Evolutionary conservation across 208 protist genomes (phyloP), one percentile per base, ranked within the genome.

Genomic region (Giardia muris): DNA sequence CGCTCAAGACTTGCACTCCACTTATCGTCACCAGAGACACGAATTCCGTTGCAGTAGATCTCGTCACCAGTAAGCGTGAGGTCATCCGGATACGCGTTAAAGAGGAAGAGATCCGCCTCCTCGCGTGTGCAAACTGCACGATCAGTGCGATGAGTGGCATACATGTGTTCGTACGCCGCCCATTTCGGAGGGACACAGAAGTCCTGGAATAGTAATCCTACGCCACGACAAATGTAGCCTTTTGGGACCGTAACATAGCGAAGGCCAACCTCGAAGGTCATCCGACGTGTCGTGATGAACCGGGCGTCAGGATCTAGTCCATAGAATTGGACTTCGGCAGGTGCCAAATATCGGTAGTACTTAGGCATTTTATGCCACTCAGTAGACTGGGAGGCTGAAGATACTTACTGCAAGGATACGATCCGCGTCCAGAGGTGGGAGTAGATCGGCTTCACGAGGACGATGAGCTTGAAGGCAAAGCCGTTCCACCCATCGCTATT

Each of bases 361-460:
- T 45, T 89, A 46, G 86, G 86, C 57, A 76, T 76, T 76, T 76
- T 76, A 76, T n/a, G n/a, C n/a, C n/a, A n/a, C n/a, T n/a, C n/a
- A n/a, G n/a, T n/a, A n/a, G n/a, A n/a, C n/a, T n/a, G n/a, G n/a
- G n/a, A n/a, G n/a, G n/a, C n/a, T n/a, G n/a, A n/a, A n/a, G n/a
- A n/a, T n/a, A n/a, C n/a, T n/a, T n/a, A n/a, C n/a, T n/a, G n/a
- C n/a, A n/a, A n/a, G n/a, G n/a, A n/a, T n/a, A n/a, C n/a, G n/a
- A n/a, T n/a, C n/a, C n/a, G n/a, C n/a, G n/a, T n/a, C n/a, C n/a
- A n/a, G n/a, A n/a, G n/a, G n/a, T n/a, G n/a, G n/a, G n/a, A n/a
- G n/a, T n/a, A n/a, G n/a, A n/a, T n/a, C n/a, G n/a, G n/a, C n/a
- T n/a, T n/a, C n/a, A n/a, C n/a, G n/a, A n/a, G n/a, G n/a, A n/a